These are phyloP conservation scores for Leccinum obscurum DNA, from an alignment of 768 basidiomycete genomes.

Conservation along the genomic window DNA sequence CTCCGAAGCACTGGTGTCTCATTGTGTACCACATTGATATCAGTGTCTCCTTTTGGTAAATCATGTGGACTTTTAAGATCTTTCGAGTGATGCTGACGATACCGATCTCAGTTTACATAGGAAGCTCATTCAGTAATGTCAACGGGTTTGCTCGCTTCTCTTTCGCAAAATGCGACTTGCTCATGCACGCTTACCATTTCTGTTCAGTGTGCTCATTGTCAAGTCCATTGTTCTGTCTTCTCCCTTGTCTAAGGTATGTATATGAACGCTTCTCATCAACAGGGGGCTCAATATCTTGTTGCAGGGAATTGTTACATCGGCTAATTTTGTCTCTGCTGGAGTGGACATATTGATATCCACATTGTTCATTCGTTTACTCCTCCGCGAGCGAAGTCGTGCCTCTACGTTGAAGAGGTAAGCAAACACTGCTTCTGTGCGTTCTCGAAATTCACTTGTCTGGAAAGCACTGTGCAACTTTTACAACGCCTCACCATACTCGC, in stretches of 20 bases:
- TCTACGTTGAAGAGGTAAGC: too few species aligned
- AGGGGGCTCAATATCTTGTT: too few species aligned
- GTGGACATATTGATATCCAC: constrained; percentile 2
- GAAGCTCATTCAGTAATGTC: background rate
- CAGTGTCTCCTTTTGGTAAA: background rate
- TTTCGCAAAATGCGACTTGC: background rate
- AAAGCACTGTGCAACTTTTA: too few species aligned
- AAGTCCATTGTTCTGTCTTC: background rate
- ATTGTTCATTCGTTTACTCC: background rate
- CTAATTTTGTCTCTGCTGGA: background rate
- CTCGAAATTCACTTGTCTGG: too few species aligned
- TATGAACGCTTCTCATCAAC: too few species aligned
- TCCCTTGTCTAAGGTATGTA: too few species aligned
- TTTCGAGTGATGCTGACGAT: background rate
- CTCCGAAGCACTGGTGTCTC: background rate
- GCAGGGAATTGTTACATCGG: background rate
- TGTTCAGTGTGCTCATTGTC: background rate
- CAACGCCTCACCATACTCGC: too few species aligned
- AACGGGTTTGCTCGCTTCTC: background rate
- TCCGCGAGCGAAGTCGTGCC: background rate
- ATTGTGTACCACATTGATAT: background rate
- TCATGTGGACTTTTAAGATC: background rate
- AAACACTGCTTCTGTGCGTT: too few species aligned
- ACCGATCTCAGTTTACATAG: background rate
- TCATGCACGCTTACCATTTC: background rate